Conservation (phyloP, 768 basidiomycete species). For the Psilocybe sp. region DNA sequence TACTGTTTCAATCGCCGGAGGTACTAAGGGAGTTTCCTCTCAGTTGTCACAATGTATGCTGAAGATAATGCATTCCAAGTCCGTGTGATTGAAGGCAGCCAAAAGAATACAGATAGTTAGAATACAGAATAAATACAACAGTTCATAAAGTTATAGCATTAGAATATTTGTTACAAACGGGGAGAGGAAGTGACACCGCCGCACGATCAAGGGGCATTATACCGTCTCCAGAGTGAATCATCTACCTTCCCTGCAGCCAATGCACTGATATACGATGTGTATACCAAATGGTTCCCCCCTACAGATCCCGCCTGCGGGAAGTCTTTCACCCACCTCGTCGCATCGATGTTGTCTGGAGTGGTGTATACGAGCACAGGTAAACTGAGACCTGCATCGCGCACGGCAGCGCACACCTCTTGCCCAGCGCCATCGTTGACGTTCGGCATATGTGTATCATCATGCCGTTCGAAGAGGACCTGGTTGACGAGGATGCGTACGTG, state of each 20-base stretch:
- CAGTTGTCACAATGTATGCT: too few species aligned
- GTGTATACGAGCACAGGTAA: slow-evolving; percentile 1
- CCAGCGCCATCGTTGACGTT: slow-evolving; percentile 2
- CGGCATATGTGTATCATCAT: background rate
- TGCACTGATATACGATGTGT: background rate
- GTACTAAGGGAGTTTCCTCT: too few species aligned
- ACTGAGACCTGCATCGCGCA: background rate
- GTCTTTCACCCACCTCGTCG: slow-evolving; percentile 1
- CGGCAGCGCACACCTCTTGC: background rate
- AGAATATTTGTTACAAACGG: too few species aligned
- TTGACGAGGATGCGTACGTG: slow-evolving; percentile 1
- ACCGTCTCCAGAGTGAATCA: background rate
- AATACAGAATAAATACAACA: too few species aligned
- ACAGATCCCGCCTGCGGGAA: slow-evolving; percentile 1
- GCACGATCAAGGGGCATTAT: too few species aligned
- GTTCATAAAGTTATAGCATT: too few species aligned
- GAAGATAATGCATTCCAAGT: too few species aligned
- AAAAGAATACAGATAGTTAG: too few species aligned
- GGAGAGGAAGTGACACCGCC: too few species aligned
- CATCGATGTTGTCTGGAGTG: background rate
- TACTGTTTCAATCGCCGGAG: too few species aligned
- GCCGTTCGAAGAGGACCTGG: slow-evolving; percentile 3
- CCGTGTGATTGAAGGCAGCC: too few species aligned
- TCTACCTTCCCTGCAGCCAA: background rate
- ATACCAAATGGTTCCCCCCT: background rate